A percentile compares a stretch with the other conserved stretches of the same genome.
phyloP scores from a whole-genome alignment of 2,329 filamentous ascomycete genomes.

The Monilinia aucupariae region DNA sequence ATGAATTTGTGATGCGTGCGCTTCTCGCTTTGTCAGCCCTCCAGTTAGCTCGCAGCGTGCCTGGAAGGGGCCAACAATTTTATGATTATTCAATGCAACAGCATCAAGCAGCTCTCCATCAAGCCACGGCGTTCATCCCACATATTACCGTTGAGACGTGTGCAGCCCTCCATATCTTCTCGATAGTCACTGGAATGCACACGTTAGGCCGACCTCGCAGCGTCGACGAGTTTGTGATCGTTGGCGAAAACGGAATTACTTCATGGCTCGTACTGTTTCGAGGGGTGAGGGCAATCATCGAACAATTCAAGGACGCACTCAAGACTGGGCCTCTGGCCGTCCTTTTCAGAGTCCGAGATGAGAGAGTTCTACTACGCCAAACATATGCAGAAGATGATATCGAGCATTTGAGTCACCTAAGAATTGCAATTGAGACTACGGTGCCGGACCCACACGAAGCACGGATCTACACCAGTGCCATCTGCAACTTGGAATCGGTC shows the following conservation, averaged over 20 bases:
- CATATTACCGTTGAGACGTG: constrained; percentile 31
- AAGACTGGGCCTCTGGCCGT: background rate
- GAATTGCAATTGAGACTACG: constrained; percentile 5
- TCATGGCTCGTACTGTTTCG: constrained; percentile 36
- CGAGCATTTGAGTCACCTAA: background rate
- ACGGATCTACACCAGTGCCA: constrained; percentile 20
- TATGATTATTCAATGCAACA: constrained; percentile 36
- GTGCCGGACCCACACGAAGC: background rate
- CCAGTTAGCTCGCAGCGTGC: constrained; percentile 40
- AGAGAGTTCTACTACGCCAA: background rate
- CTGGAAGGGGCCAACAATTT: constrained; percentile 35
- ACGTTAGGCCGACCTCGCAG: constrained; percentile 34
- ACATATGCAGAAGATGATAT: background rate
- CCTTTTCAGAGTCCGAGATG: background rate
- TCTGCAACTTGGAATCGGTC: constrained; percentile 34
- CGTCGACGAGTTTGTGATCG: constrained; percentile 33
- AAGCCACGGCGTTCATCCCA: constrained; percentile 33
- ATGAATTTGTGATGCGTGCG: constrained; percentile 42
- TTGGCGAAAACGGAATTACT: constrained; percentile 30
- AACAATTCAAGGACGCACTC: background rate
- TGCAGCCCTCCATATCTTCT: constrained; percentile 36
- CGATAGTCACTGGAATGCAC: constrained; percentile 36
- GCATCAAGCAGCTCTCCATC: constrained; percentile 27
- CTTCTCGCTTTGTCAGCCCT: constrained; percentile 44
- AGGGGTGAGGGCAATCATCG: background rate